Percentiles rank a stretch among this genome's conserved stretches.
Evolutionary conservation across 2,329 filamentous ascomycete species (phyloP).

Genomic region (Cladosporium sp.): DNA sequence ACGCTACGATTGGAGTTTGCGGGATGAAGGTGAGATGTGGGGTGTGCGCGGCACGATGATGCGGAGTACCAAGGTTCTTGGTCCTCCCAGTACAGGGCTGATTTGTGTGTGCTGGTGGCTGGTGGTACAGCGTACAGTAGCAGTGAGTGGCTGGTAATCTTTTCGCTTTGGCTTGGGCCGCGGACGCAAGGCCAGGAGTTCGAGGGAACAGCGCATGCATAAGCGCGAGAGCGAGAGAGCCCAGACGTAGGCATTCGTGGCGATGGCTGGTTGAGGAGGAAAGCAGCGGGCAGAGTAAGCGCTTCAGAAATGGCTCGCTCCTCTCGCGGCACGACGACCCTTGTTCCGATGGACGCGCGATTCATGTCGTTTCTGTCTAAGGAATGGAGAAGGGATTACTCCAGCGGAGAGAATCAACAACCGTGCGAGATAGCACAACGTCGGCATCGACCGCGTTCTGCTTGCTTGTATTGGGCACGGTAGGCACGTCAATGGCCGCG

Average conservation of each 20-base stretch:
- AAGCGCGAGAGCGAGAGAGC: neutral
- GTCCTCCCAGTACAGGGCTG: neutral
- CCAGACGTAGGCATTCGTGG: neutral
- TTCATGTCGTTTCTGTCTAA: neutral
- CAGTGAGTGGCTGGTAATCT: neutral
- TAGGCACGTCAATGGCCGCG: neutral
- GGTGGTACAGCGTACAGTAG: neutral
- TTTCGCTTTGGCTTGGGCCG: conserved; percentile 1
- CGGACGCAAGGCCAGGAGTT: neutral
- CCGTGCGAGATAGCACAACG: conserved; percentile 5
- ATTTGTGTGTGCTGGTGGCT: neutral
- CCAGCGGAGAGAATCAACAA: neutral
- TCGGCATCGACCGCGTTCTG: neutral
- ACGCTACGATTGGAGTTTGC: neutral
- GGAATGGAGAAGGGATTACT: conserved; percentile 5
- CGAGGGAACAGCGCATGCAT: conserved; percentile 2
- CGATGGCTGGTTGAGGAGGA: neutral
- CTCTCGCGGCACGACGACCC: neutral
- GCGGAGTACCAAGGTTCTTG: neutral
- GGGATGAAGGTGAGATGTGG: neutral
- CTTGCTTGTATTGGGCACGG: neutral
- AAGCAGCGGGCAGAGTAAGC: neutral
- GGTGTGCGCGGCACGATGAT: neutral
- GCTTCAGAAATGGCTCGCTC: neutral
- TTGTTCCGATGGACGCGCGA: neutral